phyloP scores from a whole-genome alignment of 78 protist genomes.

The Cavenderia fasciculata region DNA sequence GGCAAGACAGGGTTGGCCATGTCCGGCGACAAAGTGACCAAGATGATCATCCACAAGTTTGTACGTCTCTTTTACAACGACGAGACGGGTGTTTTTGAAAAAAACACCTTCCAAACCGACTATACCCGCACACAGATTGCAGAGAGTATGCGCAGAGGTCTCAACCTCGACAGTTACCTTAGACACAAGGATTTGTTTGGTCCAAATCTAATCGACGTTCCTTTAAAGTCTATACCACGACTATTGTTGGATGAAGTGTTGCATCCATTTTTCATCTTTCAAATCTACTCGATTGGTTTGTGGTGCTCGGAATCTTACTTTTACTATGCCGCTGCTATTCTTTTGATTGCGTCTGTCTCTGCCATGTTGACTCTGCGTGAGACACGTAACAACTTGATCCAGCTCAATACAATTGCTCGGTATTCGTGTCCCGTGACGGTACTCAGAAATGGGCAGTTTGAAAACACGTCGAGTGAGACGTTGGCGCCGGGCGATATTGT shows the following conservation, averaged over 20 bases:
- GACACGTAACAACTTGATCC: conserved; percentile 19
- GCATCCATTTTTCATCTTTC: conserved; percentile 95
- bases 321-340: conserved; percentile 86
- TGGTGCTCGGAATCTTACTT: conserved; percentile 89
- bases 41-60: conserved; percentile 21
- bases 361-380: conserved; percentile 26
- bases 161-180: background rate
- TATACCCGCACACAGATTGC: conserved; percentile 7
- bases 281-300: conserved; percentile 75
- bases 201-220: conserved; percentile 31
- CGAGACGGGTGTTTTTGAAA: background rate
- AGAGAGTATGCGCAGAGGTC: conserved; percentile 4
- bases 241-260: conserved; percentile 84
- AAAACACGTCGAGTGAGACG: background rate
- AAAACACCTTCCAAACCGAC: background rate
- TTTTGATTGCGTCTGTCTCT: conserved; percentile 83
- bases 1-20: conserved; percentile 21
- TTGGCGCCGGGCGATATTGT: conserved; percentile 75
- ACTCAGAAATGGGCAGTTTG: conserved; percentile 19
- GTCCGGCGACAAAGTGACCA: background rate
- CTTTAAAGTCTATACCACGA: conserved; percentile 50
- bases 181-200: conserved; percentile 17
- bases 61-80: conserved; percentile 15
- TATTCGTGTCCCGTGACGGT: background rate
- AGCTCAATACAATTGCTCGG: conserved; percentile 64